Percentiles rank a stretch among this genome's conserved stretches.
phyloP scores from a whole-genome alignment of 768 basidiomycete species.

The Mycena galericulata region DNA sequence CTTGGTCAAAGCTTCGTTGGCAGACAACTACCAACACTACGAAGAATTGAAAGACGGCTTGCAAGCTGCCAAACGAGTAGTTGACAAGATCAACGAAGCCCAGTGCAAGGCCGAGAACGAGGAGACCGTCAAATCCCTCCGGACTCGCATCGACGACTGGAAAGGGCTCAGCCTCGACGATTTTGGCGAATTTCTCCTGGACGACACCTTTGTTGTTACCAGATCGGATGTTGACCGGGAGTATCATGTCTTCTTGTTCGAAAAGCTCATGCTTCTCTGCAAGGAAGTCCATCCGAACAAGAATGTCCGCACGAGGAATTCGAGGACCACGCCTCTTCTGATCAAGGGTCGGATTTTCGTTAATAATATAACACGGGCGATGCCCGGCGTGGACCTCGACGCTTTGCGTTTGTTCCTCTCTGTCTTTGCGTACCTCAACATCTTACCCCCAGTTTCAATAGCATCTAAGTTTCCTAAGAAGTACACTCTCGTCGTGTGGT shows the following conservation, averaged over 20 bases:
- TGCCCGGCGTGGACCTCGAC: slow-evolving; percentile 61
- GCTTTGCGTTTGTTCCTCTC: no score
- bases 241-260: slow-evolving; percentile 98
- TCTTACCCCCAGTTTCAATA: no score
- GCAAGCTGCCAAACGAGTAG: slow-evolving; percentile 90
- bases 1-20: slow-evolving; percentile 75
- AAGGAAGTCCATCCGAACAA: slow-evolving; percentile 80
- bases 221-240: slow-evolving; percentile 96
- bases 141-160: slow-evolving; percentile 94
- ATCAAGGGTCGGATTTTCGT: slow-evolving; percentile 97
- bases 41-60: slow-evolving; percentile 87
- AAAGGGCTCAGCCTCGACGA: slow-evolving; percentile 95
- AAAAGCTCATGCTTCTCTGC: slow-evolving; percentile 98
- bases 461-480: slow-evolving; percentile 54
- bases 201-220: slow-evolving; percentile 94
- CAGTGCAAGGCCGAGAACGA: slow-evolving; percentile 91
- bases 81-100: slow-evolving; percentile 95
- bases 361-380: slow-evolving; percentile 90
- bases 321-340: slow-evolving; percentile 63
- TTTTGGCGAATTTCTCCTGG: slow-evolving; percentile 94
- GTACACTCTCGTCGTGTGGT: slow-evolving; percentile 89
- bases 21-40: slow-evolving; percentile 71
- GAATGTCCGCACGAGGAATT: slow-evolving; percentile 54
- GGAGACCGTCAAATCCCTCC: slow-evolving; percentile 87
- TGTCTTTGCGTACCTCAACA: no score